Conservation (phyloP, 2,329 filamentous ascomycete species). For the Aspergillus calidoustus region DNA sequence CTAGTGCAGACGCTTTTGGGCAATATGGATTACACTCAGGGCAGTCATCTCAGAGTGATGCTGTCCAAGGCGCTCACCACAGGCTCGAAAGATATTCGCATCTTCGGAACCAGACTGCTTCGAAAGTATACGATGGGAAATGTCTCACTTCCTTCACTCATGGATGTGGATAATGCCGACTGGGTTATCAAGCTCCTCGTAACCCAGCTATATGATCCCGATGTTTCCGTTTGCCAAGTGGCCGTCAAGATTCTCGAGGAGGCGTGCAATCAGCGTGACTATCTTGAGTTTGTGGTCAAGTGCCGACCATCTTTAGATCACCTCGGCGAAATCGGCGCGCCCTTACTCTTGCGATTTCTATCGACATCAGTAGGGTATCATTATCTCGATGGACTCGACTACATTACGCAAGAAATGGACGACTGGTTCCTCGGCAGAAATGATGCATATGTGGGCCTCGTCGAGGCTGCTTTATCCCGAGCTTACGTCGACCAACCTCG, state of each 20-base stretch:
- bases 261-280: slow-evolving; percentile 88
- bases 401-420: slow-evolving; percentile 99
- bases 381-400: slow-evolving; percentile 94
- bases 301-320: slow-evolving; percentile 94
- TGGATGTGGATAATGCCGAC: slow-evolving; percentile 70
- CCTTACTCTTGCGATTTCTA: slow-evolving; percentile 86
- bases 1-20: slow-evolving; percentile 85
- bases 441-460: slow-evolving; percentile 90
- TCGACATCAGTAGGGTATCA: slow-evolving; percentile 97
- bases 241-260: slow-evolving; percentile 98
- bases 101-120: slow-evolving; percentile 83
- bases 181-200: slow-evolving; percentile 98
- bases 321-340: slow-evolving; percentile 93
- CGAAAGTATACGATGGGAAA: slow-evolving; percentile 79
- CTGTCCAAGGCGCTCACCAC: slow-evolving; percentile 92
- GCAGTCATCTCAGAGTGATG: slow-evolving; percentile 88
- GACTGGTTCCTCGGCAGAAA: slow-evolving; percentile 99
- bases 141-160: slow-evolving; percentile 45
- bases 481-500: slow-evolving; percentile 67
- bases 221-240: slow-evolving; percentile 93
- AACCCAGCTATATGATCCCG: slow-evolving; percentile 96
- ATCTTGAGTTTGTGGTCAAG: slow-evolving; percentile 94
- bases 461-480: slow-evolving; percentile 92
- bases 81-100: slow-evolving; percentile 86
- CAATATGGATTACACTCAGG: slow-evolving; percentile 88